phyloP scores from a whole-genome alignment of 2,329 filamentous ascomycete genomes.

The Pseudogymnoascus sp. region DNA sequence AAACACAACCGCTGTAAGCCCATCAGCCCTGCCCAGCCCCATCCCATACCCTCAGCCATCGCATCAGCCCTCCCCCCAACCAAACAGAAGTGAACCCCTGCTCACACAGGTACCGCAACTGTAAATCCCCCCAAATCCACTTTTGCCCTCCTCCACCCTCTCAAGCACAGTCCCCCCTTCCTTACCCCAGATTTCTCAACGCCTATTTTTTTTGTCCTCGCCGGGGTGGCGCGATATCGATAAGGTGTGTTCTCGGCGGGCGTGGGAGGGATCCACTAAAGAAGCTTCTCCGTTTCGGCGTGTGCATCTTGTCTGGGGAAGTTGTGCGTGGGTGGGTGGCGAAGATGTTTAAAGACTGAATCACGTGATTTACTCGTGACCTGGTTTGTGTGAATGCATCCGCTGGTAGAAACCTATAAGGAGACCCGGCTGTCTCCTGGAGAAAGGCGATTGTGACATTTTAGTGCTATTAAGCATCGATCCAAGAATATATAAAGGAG shows the following conservation, averaged over 20 bases:
- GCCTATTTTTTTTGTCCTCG: not conserved
- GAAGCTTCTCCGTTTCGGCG: not conserved
- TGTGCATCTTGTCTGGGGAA: not conserved
- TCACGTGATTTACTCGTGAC: not conserved
- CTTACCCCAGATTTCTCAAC: conserved; percentile 1
- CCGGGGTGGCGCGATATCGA: not conserved
- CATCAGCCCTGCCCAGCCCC: not conserved
- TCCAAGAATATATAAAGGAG: too few relatives aligned
- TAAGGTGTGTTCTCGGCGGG: not conserved
- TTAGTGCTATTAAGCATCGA: too few relatives aligned
- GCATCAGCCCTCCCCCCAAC: not conserved
- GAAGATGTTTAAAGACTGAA: not conserved
- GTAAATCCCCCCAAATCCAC: not conserved
- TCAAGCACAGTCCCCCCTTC: not conserved
- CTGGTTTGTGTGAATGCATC: too few relatives aligned
- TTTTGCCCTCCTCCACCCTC: not conserved
- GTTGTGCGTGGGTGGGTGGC: not conserved
- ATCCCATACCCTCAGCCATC: not conserved
- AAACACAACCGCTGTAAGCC: not conserved
- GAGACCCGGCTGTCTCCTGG: too few relatives aligned
- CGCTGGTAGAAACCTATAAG: too few relatives aligned
- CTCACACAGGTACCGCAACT: not conserved
- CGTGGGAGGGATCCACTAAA: not conserved
- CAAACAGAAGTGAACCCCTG: not conserved
- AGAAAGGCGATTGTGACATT: too few relatives aligned